These are phyloP conservation scores for Clitopilus passeckerianus DNA, from an alignment of 768 basidiomycete species.

Conservation along the genomic window DNA sequence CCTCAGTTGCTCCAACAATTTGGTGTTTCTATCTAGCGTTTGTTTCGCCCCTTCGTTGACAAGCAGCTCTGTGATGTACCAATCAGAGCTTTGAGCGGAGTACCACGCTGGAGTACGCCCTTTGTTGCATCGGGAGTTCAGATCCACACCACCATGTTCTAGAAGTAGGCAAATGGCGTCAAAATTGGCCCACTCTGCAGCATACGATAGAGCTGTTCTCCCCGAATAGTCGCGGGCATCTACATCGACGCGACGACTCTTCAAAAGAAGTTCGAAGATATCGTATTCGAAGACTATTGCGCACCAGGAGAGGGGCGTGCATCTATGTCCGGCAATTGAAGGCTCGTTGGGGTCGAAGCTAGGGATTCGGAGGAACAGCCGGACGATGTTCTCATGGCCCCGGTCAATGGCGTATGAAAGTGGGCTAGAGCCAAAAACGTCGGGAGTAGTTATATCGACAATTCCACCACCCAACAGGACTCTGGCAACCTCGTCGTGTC, in stretches of 20 bases:
- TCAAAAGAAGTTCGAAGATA: neutral
- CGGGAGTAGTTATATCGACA: neutral
- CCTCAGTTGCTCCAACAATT: no score
- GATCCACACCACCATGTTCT: neutral
- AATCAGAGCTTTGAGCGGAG: neutral
- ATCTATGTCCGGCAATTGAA: neutral
- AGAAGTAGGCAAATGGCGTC: neutral
- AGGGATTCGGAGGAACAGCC: neutral
- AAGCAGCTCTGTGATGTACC: neutral
- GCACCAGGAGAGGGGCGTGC: neutral
- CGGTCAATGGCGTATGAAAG: neutral
- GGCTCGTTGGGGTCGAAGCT: neutral
- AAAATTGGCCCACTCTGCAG: neutral
- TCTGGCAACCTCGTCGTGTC: neutral
- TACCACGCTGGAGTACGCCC: neutral
- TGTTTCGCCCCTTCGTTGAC: no score
- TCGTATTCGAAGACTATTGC: neutral
- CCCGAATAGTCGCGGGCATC: neutral
- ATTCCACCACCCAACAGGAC: neutral
- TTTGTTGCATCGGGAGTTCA: neutral
- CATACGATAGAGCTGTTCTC: neutral
- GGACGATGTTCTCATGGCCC: neutral
- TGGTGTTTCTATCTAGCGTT: no score
- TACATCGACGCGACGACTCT: neutral
- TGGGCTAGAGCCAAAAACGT: neutral